A percentile compares a stretch with the other conserved stretches of the same genome.
Conservation (phyloP, 768 basidiomycete genomes). For the Vishniacozyma victoriae region DNA sequence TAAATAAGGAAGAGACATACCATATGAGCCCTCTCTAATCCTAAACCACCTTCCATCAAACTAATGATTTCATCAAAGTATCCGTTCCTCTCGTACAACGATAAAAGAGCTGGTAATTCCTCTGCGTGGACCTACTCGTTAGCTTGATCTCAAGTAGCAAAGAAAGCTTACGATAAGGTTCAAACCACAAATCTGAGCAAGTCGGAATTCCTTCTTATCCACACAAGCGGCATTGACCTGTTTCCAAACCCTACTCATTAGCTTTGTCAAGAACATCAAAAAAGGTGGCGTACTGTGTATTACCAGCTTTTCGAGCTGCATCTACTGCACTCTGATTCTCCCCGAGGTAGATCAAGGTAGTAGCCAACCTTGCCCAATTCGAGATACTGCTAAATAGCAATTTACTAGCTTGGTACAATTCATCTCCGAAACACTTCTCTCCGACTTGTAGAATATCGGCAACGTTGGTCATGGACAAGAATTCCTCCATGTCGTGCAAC, state of each 20-base stretch:
- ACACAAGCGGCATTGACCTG: conserved; percentile 98
- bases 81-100: conserved; percentile 81
- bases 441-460: conserved; percentile 94
- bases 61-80: conserved; percentile 90
- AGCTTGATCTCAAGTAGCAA: not conserved
- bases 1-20: conserved; percentile 11
- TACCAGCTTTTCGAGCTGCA: conserved; percentile 97
- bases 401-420: conserved; percentile 94
- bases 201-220: conserved; percentile 91
- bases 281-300: conserved; percentile 70
- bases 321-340: conserved; percentile 98
- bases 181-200: conserved; percentile 98
- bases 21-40: conserved; percentile 90
- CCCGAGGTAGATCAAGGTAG: conserved; percentile 94
- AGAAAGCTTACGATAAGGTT: conserved; percentile 89
- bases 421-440: conserved; percentile 98
- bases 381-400: conserved; percentile 93
- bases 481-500: conserved; percentile 99
- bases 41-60: conserved; percentile 88
- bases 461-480: conserved; percentile 96
- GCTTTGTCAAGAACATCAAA: not conserved
- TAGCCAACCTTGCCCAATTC: conserved; percentile 97
- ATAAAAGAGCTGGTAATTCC: conserved; percentile 55
- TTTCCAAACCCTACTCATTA: conserved; percentile 80
- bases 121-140: conserved; percentile 32